Evolutionary conservation across 2,329 filamentous ascomycete species (phyloP).

Genomic region (Blastomyces emzantsi): DNA sequence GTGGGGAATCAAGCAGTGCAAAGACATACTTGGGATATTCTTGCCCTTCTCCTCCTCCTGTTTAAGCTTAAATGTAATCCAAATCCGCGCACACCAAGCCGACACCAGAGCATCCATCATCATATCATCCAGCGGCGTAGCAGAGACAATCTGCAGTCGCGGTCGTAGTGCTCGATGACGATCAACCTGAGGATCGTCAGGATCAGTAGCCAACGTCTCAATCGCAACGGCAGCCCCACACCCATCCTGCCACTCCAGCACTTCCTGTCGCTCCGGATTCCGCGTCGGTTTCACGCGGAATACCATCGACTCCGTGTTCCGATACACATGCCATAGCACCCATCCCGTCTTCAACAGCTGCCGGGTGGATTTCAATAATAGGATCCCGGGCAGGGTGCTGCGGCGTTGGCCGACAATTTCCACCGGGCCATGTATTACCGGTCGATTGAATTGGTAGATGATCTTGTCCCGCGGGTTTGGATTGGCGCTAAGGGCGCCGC

Average conservation of each 20-base stretch:
- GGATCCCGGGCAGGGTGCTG: conserved; percentile 12
- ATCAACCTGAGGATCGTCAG: neutral
- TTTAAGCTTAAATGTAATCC: conserved; percentile 12
- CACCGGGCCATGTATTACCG: conserved; percentile 10
- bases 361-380: conserved; percentile 10
- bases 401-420: conserved; percentile 17
- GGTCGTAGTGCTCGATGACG: neutral
- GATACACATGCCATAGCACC: conserved; percentile 12
- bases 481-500: neutral
- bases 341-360: conserved; percentile 13
- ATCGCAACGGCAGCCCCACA: conserved; percentile 12
- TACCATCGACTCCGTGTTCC: conserved; percentile 6
- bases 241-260: conserved; percentile 15
- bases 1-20: neutral
- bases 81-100: conserved; percentile 18
- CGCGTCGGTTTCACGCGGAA: conserved; percentile 15
- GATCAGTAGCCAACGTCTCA: conserved; percentile 12
- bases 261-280: conserved; percentile 10
- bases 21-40: conserved; percentile 5
- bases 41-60: conserved; percentile 9
- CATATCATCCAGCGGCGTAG: conserved; percentile 12
- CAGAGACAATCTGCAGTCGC: conserved; percentile 15
- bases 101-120: conserved; percentile 16
- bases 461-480: conserved; percentile 11
- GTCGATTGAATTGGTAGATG: conserved; percentile 16